phyloP scores from a whole-genome alignment of 2,329 filamentous ascomycete species.

The Sclerotiophoma versabilis region DNA sequence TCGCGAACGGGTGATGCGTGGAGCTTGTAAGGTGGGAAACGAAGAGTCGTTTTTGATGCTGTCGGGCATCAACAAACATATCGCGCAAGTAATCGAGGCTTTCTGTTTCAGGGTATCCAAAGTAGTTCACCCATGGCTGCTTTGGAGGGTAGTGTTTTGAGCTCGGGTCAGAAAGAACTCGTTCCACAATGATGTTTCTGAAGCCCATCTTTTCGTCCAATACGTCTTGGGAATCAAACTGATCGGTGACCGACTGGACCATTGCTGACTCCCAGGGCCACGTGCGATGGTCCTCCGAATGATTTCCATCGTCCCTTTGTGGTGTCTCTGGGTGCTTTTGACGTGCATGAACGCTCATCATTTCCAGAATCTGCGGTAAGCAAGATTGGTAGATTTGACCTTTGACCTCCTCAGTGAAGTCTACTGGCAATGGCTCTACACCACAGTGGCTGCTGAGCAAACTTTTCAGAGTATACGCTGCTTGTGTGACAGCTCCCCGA shows the following conservation, averaged over 20 bases:
- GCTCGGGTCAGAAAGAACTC: conserved; percentile 17
- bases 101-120: conserved; percentile 25
- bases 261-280: conserved; percentile 18
- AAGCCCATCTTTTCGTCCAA: conserved; percentile 26
- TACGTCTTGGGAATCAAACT: conserved; percentile 25
- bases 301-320: neutral
- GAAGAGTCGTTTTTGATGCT: conserved; percentile 20
- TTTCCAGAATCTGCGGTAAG: conserved; percentile 21
- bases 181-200: conserved; percentile 18
- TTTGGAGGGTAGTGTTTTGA: conserved; percentile 28
- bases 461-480: conserved; percentile 26
- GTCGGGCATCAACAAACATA: conserved; percentile 20
- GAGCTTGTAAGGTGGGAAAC: conserved; percentile 26
- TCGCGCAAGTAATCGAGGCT: conserved; percentile 25
- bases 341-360: conserved; percentile 1
- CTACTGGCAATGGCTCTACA: conserved; percentile 25
- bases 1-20: conserved; percentile 25
- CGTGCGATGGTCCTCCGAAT: neutral
- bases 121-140: conserved; percentile 25
- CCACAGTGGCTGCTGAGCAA: conserved; percentile 27
- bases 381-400: conserved; percentile 24
- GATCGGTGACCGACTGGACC: conserved; percentile 25
- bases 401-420: conserved; percentile 25
- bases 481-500: conserved; percentile 25
- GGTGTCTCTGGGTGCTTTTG: neutral